Evolutionary conservation across 176 grass and related monocot species (phyloP).

Genomic region (Calamus simplicifolius): DNA sequence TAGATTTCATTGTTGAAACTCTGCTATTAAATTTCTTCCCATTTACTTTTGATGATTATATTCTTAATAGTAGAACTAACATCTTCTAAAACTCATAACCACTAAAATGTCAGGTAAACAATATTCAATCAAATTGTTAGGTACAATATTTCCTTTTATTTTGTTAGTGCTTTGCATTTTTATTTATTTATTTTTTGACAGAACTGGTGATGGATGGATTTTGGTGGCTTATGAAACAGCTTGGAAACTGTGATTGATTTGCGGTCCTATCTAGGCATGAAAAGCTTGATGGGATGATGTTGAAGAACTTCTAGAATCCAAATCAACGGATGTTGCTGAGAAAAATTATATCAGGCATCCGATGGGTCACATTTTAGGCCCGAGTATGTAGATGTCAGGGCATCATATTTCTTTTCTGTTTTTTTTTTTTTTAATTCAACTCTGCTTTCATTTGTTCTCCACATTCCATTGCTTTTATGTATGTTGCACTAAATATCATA

Average conservation of each 20-base stretch:
- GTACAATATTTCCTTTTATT: not conserved
- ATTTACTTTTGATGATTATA: no score
- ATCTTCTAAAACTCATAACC: no score
- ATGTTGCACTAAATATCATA: no score
- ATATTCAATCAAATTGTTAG: no score
- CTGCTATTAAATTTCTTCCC: no score
- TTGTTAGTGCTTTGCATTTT: not conserved
- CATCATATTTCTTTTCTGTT: slow-evolving; percentile 10
- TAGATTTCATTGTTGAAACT: no score
- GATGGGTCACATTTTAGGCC: slow-evolving; percentile 61
- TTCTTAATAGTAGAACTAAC: no score
- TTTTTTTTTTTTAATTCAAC: no score
- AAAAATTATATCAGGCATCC: slow-evolving; percentile 51
- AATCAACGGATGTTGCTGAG: slow-evolving; percentile 42
- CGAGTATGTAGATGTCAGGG: slow-evolving; percentile 62
- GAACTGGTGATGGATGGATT: no score
- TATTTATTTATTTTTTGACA: slow-evolving; percentile 4
- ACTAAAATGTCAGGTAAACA: no score
- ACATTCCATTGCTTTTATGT: no score
- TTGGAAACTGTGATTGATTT: slow-evolving; percentile 50
- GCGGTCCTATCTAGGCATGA: slow-evolving; percentile 55
- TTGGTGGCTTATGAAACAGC: slow-evolving; percentile 18
- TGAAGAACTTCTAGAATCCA: slow-evolving; percentile 42
- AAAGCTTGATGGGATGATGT: slow-evolving; percentile 54
- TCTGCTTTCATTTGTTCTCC: no score